Percentiles rank a stretch among this genome's conserved stretches.
Conservation (phyloP, 345 rosid species). For the Litchi chinensis region DNA sequence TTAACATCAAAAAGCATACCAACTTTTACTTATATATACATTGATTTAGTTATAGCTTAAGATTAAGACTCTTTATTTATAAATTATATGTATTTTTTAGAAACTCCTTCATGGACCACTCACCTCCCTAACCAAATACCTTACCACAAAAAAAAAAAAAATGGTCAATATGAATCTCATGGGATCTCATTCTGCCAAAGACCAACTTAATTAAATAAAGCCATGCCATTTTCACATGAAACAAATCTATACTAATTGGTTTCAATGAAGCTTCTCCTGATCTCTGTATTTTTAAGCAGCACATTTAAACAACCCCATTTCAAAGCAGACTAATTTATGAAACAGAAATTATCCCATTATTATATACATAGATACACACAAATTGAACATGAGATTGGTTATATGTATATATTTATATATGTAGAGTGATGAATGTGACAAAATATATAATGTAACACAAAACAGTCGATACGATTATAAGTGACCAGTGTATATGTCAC, state of each 20-base stretch:
- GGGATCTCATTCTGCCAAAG: constrained; percentile 9
- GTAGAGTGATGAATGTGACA: neutral
- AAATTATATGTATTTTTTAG: too few species aligned
- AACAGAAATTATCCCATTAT: neutral
- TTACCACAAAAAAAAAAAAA: too few species aligned
- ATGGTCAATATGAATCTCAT: neutral
- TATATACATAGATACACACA: neutral
- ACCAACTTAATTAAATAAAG: neutral
- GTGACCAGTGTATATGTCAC: constrained; percentile 12
- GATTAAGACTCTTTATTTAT: too few species aligned
- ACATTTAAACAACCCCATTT: neutral
- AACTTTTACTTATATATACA: constrained; percentile 25
- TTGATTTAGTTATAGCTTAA: too few species aligned
- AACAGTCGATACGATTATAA: too few species aligned
- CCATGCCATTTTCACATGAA: neutral
- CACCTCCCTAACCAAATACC: too few species aligned
- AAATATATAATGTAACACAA: neutral
- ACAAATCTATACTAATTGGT: neutral
- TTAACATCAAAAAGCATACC: constrained; percentile 27
- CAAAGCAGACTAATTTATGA: neutral
- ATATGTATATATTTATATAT: neutral
- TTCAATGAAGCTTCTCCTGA: neutral
- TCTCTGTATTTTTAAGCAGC: neutral
- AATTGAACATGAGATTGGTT: constrained; percentile 1
- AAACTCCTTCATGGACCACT: too few species aligned